Conservation (phyloP, 106 monocot genomes). For the Dendrobium catenatum region DNA sequence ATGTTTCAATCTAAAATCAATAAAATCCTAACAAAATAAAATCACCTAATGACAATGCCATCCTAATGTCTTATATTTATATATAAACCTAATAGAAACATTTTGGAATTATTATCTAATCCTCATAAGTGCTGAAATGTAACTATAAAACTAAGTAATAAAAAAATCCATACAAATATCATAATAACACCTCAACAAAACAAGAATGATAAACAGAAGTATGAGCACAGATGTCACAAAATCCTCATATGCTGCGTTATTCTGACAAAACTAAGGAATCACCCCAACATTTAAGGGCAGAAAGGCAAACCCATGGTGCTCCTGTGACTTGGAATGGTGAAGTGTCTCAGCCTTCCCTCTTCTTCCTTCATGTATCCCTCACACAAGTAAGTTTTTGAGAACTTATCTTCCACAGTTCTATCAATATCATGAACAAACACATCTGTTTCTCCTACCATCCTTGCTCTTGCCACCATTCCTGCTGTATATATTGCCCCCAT, state of each 20-base stretch:
- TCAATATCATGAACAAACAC: slow-evolving; percentile 85
- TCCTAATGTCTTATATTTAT: too few relatives aligned
- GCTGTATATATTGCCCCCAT: slow-evolving; percentile 92
- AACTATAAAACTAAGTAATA: background rate
- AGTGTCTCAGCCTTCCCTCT: slow-evolving; percentile 57
- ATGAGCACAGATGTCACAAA: background rate
- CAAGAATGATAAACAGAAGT: background rate
- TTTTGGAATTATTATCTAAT: too few relatives aligned
- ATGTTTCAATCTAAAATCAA: background rate
- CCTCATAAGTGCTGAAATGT: too few relatives aligned
- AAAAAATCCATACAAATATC: background rate
- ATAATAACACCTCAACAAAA: background rate
- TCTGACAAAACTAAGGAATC: background rate
- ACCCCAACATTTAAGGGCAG: slow-evolving; percentile 31
- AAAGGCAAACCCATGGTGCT: slow-evolving; percentile 34
- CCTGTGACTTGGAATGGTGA: slow-evolving; percentile 70
- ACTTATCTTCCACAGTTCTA: slow-evolving; percentile 66
- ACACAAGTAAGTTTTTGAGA: slow-evolving; percentile 60
- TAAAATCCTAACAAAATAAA: background rate
- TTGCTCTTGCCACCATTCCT: slow-evolving; percentile 71
- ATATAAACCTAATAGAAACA: too few relatives aligned
- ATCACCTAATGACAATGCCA: too few relatives aligned
- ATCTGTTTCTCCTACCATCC: slow-evolving; percentile 55
- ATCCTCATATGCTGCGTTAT: background rate
- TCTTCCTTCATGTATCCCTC: slow-evolving; percentile 64